Percentiles rank a stretch among this genome's conserved stretches.
These are phyloP conservation scores for Melampsora larici-populina DNA, from an alignment of 1,284 basidiomycete genomes.

Conservation along the genomic window DNA sequence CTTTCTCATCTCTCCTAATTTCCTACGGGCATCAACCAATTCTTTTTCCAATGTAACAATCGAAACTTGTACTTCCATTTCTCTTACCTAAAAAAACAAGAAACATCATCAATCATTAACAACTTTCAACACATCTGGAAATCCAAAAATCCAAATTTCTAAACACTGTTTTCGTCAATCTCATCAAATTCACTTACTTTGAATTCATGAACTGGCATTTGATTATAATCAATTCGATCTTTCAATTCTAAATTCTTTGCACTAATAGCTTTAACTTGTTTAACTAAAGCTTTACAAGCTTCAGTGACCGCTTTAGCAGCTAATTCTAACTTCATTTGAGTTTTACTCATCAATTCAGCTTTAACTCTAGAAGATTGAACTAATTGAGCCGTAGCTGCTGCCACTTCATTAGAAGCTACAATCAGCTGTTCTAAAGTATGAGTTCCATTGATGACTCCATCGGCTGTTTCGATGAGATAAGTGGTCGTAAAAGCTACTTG, in stretches of 20 bases:
- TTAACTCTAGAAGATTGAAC: conserved; percentile 98
- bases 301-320: conserved; percentile 98
- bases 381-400: conserved; percentile 92
- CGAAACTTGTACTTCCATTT: conserved; percentile 99
- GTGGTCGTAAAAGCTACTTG: conserved; percentile 97
- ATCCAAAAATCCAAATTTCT: too few species aligned
- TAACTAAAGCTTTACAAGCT: conserved; percentile 94
- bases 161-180: too few species aligned
- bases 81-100: conserved; percentile 57
- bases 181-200: too few species aligned
- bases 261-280: conserved; percentile 91
- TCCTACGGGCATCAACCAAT: conserved; percentile 59
- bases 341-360: conserved; percentile 96
- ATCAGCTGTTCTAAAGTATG: conserved; percentile 98
- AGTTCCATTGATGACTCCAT: conserved; percentile 92
- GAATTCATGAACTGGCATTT: conserved; percentile 91
- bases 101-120: background rate
- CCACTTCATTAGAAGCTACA: conserved; percentile 97
- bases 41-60: conserved; percentile 96
- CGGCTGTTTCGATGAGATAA: conserved; percentile 92
- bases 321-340: conserved; percentile 89
- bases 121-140: too few species aligned
- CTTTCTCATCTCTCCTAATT: conserved; percentile 51
- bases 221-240: conserved; percentile 81
- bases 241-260: conserved; percentile 70